Percentiles rank a stretch among this genome's conserved stretches.
These are phyloP conservation scores for Citeromyces hawaiiensis DNA, from an alignment of 1,139 yeast species.

Conservation along the genomic window DNA sequence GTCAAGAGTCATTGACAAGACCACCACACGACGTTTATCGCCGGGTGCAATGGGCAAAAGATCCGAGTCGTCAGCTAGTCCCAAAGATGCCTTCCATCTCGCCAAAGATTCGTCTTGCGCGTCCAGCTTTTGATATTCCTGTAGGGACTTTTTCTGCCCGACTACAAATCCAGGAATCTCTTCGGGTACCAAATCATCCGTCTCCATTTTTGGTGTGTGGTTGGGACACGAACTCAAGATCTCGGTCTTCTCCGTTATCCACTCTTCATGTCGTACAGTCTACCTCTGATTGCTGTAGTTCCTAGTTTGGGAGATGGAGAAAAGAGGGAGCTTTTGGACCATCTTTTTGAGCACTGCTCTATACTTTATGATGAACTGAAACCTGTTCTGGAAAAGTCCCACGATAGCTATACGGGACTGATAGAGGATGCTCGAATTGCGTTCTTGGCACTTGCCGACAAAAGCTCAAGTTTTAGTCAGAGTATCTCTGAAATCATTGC, in stretches of 20 bases:
- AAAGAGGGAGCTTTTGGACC: conserved; percentile 27
- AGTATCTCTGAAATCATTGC: conserved; percentile 36
- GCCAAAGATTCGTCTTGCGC: conserved; percentile 86
- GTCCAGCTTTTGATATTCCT: conserved; percentile 72
- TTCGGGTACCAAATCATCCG: conserved; percentile 43
- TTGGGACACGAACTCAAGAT: background rate
- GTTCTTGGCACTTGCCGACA: conserved; percentile 5
- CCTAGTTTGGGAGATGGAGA: conserved; percentile 9
- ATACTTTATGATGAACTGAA: conserved; percentile 25
- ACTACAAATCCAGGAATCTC: conserved; percentile 60
- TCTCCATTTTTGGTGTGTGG: background rate
- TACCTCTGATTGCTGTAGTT: conserved; percentile 11
- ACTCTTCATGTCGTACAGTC: background rate
- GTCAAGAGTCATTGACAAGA: conserved; percentile 60
- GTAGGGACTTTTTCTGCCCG: conserved; percentile 74
- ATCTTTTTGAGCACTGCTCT: conserved; percentile 59
- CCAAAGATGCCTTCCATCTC: conserved; percentile 88
- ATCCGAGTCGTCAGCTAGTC: conserved; percentile 43
- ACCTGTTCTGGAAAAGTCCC: conserved; percentile 13
- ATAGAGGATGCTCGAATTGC: conserved; percentile 25
- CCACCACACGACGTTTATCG: conserved; percentile 68
- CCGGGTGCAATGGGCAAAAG: conserved; percentile 52
- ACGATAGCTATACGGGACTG: conserved; percentile 27
- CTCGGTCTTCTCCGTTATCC: background rate
- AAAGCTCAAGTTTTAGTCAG: conserved; percentile 16